Evolutionary conservation across 108 stramenopile species (phyloP).

Genomic region (Seminavis robusta): DNA sequence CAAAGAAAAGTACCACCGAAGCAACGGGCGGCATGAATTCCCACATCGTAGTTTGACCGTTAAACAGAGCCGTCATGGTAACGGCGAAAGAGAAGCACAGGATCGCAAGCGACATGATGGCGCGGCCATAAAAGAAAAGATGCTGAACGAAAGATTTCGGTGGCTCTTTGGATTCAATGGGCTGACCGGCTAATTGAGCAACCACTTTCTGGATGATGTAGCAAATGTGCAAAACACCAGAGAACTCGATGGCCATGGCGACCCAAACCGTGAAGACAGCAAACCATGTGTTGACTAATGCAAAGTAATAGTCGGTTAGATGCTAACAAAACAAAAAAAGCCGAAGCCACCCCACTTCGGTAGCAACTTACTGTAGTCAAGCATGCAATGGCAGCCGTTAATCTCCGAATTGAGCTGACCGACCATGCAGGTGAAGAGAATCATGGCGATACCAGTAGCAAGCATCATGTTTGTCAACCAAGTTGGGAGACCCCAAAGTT

Average conservation of each 20-base stretch:
- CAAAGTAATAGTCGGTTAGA: slow-evolving; percentile 46
- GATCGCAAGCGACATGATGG: slow-evolving; percentile 5
- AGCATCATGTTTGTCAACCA: slow-evolving; percentile 47
- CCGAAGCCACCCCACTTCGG: no score
- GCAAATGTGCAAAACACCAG: slow-evolving; percentile 41
- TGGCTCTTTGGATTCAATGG: slow-evolving; percentile 34
- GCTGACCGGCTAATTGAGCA: slow-evolving; percentile 7
- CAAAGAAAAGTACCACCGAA: slow-evolving; percentile 21
- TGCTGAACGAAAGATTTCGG: slow-evolving; percentile 10
- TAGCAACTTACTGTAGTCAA: slow-evolving; percentile 68
- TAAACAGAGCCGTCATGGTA: slow-evolving; percentile 14
- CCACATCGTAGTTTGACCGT: slow-evolving; percentile 46
- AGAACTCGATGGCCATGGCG: slow-evolving; percentile 36
- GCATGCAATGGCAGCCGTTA: slow-evolving; percentile 52
- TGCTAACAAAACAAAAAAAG: slow-evolving; percentile 47
- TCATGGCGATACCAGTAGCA: slow-evolving; percentile 49
- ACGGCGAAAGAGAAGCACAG: slow-evolving; percentile 24
- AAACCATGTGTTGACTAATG: slow-evolving; percentile 52
- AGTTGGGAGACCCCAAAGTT: slow-evolving; percentile 41
- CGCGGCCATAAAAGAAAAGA: slow-evolving; percentile 21
- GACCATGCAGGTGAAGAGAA: slow-evolving; percentile 50
- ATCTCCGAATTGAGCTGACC: slow-evolving; percentile 66
- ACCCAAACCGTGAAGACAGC: slow-evolving; percentile 30
- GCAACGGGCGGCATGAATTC: slow-evolving; percentile 12
- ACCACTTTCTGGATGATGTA: slow-evolving; percentile 38